Evolutionary conservation across 75 land plant species (phyloP).

Genomic region (Selaginella tamariscina): DNA sequence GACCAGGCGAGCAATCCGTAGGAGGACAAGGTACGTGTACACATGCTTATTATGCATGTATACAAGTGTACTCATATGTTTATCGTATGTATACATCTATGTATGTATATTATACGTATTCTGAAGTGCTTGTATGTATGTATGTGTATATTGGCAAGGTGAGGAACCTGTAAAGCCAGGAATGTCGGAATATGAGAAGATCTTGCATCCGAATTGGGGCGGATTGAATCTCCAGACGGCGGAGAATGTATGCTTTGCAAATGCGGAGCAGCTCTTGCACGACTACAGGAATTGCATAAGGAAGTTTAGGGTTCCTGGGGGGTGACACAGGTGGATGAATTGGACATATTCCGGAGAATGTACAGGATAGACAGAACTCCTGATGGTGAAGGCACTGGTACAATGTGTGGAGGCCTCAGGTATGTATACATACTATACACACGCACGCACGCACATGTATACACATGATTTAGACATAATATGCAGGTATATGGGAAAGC

Average conservation of each 20-base stretch:
- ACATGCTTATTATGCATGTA: too few species aligned
- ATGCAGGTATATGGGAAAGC: background rate
- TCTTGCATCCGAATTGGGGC: background rate
- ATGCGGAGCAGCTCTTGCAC: background rate
- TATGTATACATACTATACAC: too few species aligned
- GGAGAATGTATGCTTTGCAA: slow-evolving; percentile 6
- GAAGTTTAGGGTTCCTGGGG: background rate
- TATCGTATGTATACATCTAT: too few species aligned
- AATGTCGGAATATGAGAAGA: background rate
- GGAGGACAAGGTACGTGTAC: too few species aligned
- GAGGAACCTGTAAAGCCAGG: background rate
- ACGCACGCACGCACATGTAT: too few species aligned
- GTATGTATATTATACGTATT: too few species aligned
- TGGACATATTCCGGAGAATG: background rate
- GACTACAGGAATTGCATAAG: background rate
- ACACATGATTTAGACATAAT: too few species aligned
- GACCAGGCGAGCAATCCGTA: too few species aligned
- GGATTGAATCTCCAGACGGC: background rate
- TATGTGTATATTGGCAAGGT: background rate
- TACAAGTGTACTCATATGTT: too few species aligned
- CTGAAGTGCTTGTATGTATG: background rate
- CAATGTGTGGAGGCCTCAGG: background rate
- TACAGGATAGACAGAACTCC: background rate
- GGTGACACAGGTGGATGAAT: background rate
- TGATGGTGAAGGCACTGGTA: background rate